phyloP scores from a whole-genome alignment of 2,329 filamentous ascomycete genomes.

The Penicillium crustosum region DNA sequence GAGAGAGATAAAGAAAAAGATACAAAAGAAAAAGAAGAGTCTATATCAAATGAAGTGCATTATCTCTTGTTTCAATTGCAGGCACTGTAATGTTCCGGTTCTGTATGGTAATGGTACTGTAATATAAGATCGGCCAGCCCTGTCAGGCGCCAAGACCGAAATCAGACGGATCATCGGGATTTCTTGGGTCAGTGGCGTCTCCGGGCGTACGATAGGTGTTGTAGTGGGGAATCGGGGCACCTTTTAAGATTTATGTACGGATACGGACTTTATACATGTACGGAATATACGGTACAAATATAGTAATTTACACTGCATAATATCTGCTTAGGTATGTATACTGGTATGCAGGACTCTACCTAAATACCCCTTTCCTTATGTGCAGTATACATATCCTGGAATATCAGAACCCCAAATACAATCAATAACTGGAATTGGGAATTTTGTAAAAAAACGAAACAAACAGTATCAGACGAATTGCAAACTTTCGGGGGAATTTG shows the following conservation, averaged over 20 bases:
- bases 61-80: not conserved
- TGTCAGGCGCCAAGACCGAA: slow-evolving; percentile 15
- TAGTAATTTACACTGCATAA: too few relatives aligned
- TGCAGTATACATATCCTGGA: too few relatives aligned
- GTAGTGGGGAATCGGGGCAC: not conserved
- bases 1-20: not conserved
- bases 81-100: slow-evolving; percentile 2
- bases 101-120: slow-evolving; percentile 1
- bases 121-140: slow-evolving; percentile 13
- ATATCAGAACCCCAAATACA: too few relatives aligned
- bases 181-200: slow-evolving; percentile 9
- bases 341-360: too few relatives aligned
- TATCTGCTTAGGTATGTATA: too few relatives aligned
- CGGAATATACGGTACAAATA: not conserved
- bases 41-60: not conserved
- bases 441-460: not conserved
- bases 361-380: too few relatives aligned
- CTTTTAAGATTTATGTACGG: not conserved
- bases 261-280: not conserved
- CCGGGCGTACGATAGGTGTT: not conserved
- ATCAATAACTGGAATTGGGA: slow-evolving; percentile 4
- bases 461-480: slow-evolving; percentile 4
- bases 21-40: too few relatives aligned
- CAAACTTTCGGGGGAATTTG: slow-evolving; percentile 10
- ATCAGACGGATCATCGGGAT: not conserved